Evolutionary conservation across 2,329 filamentous ascomycete genomes (phyloP).

Genomic region (Amauroascus verrucosus): DNA sequence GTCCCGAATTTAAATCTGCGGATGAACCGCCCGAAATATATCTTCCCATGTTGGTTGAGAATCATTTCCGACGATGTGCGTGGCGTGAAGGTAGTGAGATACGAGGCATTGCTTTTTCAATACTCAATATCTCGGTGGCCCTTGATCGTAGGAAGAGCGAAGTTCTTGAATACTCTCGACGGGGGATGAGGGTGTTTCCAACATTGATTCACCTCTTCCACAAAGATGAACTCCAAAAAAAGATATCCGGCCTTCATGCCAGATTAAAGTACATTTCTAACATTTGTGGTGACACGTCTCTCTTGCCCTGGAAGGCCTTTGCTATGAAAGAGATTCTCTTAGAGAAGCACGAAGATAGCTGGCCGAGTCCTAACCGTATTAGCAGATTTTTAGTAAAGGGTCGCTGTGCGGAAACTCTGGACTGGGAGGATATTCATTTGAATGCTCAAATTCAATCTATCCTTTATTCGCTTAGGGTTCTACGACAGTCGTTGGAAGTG

Average conservation of each 20-base stretch:
- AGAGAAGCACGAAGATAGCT: slow-evolving; percentile 10
- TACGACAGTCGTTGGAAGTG: slow-evolving; percentile 41
- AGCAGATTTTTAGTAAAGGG: slow-evolving; percentile 25
- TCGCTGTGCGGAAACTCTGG: slow-evolving; percentile 26
- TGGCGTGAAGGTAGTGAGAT: slow-evolving; percentile 46
- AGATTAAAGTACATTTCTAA: slow-evolving; percentile 19
- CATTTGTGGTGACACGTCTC: slow-evolving; percentile 13
- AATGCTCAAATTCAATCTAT: slow-evolving; percentile 50
- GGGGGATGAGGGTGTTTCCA: slow-evolving; percentile 28
- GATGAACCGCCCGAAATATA: slow-evolving; percentile 43
- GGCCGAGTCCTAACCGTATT: slow-evolving; percentile 19
- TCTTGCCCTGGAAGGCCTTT: slow-evolving; percentile 27
- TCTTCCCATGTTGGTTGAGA: slow-evolving; percentile 54
- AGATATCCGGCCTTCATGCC: slow-evolving; percentile 18
- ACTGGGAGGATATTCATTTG: slow-evolving; percentile 54
- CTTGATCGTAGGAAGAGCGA: slow-evolving; percentile 16
- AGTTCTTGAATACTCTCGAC: slow-evolving; percentile 30
- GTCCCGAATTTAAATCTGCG: slow-evolving; percentile 17
- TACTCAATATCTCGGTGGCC: slow-evolving; percentile 35
- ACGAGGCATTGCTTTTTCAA: slow-evolving; percentile 47
- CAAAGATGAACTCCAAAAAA: slow-evolving; percentile 16
- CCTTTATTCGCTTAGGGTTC: slow-evolving; percentile 53
- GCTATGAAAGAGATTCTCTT: slow-evolving; percentile 27
- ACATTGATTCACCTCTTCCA: slow-evolving; percentile 22
- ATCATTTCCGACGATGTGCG: slow-evolving; percentile 44